Base-by-base conservation (phyloP, 306 rosid species). In the Quercus suber region DNA sequence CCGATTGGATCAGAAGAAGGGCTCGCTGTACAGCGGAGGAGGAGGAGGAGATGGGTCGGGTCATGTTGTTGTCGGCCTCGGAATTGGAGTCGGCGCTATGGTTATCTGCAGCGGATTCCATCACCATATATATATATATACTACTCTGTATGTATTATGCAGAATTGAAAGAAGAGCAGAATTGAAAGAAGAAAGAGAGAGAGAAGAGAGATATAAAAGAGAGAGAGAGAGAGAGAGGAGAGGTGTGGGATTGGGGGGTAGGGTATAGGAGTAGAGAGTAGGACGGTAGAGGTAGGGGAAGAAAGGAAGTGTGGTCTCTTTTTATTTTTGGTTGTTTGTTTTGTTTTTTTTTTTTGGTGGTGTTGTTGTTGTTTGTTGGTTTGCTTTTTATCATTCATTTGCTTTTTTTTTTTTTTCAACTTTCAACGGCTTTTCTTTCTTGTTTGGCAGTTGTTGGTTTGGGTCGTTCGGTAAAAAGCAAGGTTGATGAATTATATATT, bases 21-120 rank as follows among this genome's bases (percentile, higher is more conserved):
- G 97, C 98, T 6, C 88, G 91, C 4, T 84, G 86, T 17, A 95
- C 96, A 55, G 97, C 87, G 2, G 87, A 45, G 52, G 37, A 82
- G 5, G 88, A 73, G 2, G 89, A 49, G 53, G 75, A 55, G 76
- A 6, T 19, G 37, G 5, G 5, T 57, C n/a, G 27, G 23, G 41
- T 41, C 45, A 37, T 37, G 45, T 28, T 49, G 41, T 41, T 78
- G 57, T 87, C 90, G 5, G 78, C 55, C 1, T 84, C 86, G 45
- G 86, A 76, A 33, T 2, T 35, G 4, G 81, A 43, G 80, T 81
- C 83, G 18, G 75, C 7, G 56, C 61, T 19, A 6, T 73, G 77
- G 2, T 67, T 31, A 4, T 74, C 86, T 18, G 25, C 71, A 18
- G 71, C 51, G 25, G 25, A 33, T 17, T 65, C 51, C 23, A 84